Base-by-base conservation (phyloP, 306 rosid genomes). In the Rosa rugosa region DNA sequence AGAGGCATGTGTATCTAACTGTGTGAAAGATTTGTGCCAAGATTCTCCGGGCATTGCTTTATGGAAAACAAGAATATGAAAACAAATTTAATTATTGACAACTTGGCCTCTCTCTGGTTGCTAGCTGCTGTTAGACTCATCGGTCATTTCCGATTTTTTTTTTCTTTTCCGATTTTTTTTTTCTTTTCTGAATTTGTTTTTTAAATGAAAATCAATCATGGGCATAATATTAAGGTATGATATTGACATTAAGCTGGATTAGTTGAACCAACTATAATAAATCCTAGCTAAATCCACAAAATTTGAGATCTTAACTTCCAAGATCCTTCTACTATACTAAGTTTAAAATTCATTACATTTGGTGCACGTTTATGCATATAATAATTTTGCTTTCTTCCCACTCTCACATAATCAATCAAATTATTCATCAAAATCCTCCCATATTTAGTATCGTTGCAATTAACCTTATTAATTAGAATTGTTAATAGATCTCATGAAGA, bases 1-100 rank as follows among this genome's bases (percentile, higher is more conserved):
- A 12, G 34, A 34, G 81, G 83, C 80, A 79, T 86, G 78, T 83
- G 84, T 75, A 47, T 84, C 81, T 83, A 77, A 87, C 86, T 83
- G 88, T 83, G 88, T 84, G 88, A 88, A 80, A 89, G 97, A 93
- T 93, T 88, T 91, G 82, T 77, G 88, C 82, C 75, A 87, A 93
- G 97, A 91, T 93, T 93, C 97, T 84, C 65, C 71, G 80, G 88
- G 89, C 82, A 82, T 78, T 36, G 80, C 91, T 90, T 94, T 85
- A 87, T 81, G 87, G 77, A 65, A 82, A 86, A 86, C 63, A 73
- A 78, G 83, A 82, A 84, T 64, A 87, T 63, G 62, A 84, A 86
- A 89, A 89, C 81, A 90, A 86, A 89, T 77, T 81, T 83, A 63
- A 82, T 86, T 84, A 88, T 65, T 72, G 80, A 71, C 83, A 81